Evolutionary conservation across 257 asterid species (phyloP), one percentile per base, ranked within the genome.

Genomic region (Mentha longifolia): DNA sequence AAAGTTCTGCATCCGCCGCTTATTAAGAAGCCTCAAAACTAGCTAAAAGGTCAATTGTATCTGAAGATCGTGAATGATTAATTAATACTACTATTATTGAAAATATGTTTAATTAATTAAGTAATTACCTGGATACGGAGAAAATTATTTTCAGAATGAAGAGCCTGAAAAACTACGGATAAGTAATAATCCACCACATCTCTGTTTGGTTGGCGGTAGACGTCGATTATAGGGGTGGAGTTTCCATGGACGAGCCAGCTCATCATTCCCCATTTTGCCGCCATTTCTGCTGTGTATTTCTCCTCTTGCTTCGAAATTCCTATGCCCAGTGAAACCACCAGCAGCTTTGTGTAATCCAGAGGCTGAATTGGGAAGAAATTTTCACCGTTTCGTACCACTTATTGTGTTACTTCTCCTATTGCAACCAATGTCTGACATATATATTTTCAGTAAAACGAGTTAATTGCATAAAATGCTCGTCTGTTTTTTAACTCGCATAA

Each of bases 321-420:
- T 0, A 92, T 79, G 55, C 95, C 88, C 1, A 88, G 7, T 7
- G 92, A 86, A 16, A 88, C 54, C 71, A 88, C 84, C 61, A 86
- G 67, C 61, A 80, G 56, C 31, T 74, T 76, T 16, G 70, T 54
- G 43, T 45, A 84, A 41, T 84, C 88, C 75, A 82, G 22, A 13
- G 92, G 86, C 22, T 76, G 43, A 17, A 54, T 60, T 0, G 86
- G 69, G 51, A 42, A 63, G 65, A 78, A 85, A 37, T 79, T 69
- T 9, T 85, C 82, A 11, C 81, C 56, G 6, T 64, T 60, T 46
- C 52, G 37, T 14, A n/a, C 33, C 4, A 71, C 61, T 41, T 82
- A 79, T 61, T 79, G 82, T 0, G 83, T 74, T 13, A 82, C 85
- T 78, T 84, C 87, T 47, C 86, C 52, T 16, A 85, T 60, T 1